Percentiles rank a stretch among this genome's conserved stretches.
These are phyloP conservation scores for Flaveria bidentis DNA, from an alignment of 129 eudicot species.

Conservation along the genomic window DNA sequence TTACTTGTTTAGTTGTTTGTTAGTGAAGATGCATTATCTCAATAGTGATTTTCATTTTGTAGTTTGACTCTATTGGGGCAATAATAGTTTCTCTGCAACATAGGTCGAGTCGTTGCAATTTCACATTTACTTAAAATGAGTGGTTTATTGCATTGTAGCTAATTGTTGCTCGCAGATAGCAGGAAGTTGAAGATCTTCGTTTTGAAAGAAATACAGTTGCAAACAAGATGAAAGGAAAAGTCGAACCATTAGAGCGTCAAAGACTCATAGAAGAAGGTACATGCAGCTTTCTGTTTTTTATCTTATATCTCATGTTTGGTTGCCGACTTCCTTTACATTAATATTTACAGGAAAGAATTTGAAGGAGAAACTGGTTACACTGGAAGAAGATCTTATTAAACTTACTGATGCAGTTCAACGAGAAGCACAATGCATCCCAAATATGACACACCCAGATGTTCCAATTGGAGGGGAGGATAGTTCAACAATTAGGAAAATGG, in stretches of 20 bases:
- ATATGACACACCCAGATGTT: slow-evolving; percentile 96
- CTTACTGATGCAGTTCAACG: slow-evolving; percentile 80
- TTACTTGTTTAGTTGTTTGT: background rate
- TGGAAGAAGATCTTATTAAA: slow-evolving; percentile 83
- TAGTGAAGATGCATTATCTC: background rate
- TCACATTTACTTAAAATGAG: slow-evolving; percentile 18
- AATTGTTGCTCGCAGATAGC: slow-evolving; percentile 83
- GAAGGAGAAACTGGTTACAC: slow-evolving; percentile 68
- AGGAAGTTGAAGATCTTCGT: slow-evolving; percentile 98
- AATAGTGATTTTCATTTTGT: background rate
- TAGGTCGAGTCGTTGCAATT: background rate
- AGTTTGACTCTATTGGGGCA: background rate
- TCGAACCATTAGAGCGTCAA: slow-evolving; percentile 89
- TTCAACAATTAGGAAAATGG: slow-evolving; percentile 69
- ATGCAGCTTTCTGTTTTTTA: background rate
- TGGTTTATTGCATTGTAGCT: slow-evolving; percentile 55
- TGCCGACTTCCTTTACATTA: background rate
- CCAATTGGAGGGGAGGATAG: slow-evolving; percentile 87
- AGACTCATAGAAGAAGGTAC: slow-evolving; percentile 87
- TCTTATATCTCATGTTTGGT: background rate
- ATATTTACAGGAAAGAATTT: slow-evolving; percentile 64
- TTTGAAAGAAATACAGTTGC: slow-evolving; percentile 91
- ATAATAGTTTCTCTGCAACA: background rate
- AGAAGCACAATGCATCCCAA: slow-evolving; percentile 91
- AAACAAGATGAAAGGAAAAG: slow-evolving; percentile 93